A percentile compares a stretch with the other conserved stretches of the same genome.
phyloP scores from a whole-genome alignment of 192 early-diverging fungal species.

The Backusella australiensis region DNA sequence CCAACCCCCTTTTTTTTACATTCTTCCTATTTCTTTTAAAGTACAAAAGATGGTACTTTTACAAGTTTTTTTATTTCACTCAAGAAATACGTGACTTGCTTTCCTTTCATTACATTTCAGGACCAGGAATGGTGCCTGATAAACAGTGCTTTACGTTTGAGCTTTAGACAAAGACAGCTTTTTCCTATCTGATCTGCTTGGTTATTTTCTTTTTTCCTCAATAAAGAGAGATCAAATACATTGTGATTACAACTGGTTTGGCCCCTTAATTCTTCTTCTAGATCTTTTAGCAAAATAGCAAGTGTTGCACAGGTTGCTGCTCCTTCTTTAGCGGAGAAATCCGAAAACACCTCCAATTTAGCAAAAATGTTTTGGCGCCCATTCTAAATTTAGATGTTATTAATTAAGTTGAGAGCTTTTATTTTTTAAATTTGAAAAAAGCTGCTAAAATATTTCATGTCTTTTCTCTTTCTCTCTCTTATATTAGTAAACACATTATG shows the following conservation, averaged over 20 bases:
- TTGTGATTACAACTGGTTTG: background rate
- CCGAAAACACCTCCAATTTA: background rate
- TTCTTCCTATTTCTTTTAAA: no score
- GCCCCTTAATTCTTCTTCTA: no score
- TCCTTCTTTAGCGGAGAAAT: background rate
- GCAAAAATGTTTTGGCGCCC: background rate
- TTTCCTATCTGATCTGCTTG: background rate
- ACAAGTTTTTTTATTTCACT: background rate
- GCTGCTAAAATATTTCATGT: no score
- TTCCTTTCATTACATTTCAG: background rate
- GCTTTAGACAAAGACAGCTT: background rate
- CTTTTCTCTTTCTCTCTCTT: no score
- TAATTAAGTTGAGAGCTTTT: background rate
- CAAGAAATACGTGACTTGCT: background rate
- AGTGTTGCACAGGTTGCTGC: background rate
- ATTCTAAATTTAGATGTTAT: background rate
- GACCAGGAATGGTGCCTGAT: background rate
- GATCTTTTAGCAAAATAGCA: background rate
- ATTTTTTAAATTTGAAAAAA: background rate
- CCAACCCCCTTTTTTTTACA: no score
- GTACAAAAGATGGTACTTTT: background rate
- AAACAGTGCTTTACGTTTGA: background rate
- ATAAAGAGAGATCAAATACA: background rate
- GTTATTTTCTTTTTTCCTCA: background rate
- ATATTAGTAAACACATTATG: no score